phyloP scores from a whole-genome alignment of 208 protist genomes.

The Wallacemonas sp. region DNA sequence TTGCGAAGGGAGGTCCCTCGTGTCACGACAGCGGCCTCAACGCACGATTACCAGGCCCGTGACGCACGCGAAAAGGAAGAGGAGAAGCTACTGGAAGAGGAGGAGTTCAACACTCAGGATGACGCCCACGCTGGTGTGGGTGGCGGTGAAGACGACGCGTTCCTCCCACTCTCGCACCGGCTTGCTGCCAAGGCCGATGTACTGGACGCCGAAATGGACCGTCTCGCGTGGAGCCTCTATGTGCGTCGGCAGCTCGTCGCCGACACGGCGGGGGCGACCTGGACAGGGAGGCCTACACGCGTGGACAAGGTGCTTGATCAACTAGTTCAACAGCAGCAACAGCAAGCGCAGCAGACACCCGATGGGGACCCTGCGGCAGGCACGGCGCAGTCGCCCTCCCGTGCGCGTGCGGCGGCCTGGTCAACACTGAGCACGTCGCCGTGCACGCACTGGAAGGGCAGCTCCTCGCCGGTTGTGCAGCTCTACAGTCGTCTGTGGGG shows the following conservation, averaged over 20 bases:
- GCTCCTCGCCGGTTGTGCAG: background rate
- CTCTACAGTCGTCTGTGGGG: background rate
- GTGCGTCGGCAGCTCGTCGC: slow-evolving; percentile 58
- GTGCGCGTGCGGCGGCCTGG: background rate
- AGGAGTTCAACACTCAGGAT: slow-evolving; percentile 62
- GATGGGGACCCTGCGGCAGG: background rate
- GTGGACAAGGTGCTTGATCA: slow-evolving; percentile 30
- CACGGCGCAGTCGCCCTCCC: background rate
- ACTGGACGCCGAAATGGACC: slow-evolving; percentile 55
- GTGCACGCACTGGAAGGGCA: slow-evolving; percentile 8
- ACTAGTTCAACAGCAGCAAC: background rate
- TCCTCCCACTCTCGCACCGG: slow-evolving; percentile 41
- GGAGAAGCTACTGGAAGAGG: slow-evolving; percentile 65
- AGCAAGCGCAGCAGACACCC: background rate
- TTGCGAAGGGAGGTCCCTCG: background rate
- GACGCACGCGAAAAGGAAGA: slow-evolving; percentile 37
- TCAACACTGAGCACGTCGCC: slow-evolving; percentile 4
- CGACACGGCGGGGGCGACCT: slow-evolving; percentile 32
- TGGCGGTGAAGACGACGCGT: slow-evolving; percentile 40
- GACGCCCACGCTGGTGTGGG: slow-evolving; percentile 16
- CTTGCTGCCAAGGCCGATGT: slow-evolving; percentile 60
- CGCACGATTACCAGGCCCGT: background rate
- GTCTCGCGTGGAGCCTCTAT: slow-evolving; percentile 54
- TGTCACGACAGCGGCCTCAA: background rate
- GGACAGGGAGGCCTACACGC: slow-evolving; percentile 44